Percentiles rank a stretch among this genome's conserved stretches.
Conservation (phyloP, 805 yeast species). For the Saccharomycodes ludwigii region DNA sequence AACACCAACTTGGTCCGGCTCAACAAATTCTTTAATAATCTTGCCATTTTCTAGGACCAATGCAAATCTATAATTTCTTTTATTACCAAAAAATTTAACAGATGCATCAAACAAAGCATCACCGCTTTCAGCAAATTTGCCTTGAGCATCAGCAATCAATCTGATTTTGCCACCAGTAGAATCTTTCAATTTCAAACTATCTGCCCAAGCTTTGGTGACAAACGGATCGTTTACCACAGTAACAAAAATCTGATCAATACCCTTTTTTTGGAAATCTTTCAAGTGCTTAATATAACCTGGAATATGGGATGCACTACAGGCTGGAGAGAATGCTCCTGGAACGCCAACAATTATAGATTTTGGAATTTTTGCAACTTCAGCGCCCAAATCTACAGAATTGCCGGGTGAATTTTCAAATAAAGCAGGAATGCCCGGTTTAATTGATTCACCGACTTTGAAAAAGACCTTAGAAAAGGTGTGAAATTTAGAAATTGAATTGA, state of each 20-base stretch:
- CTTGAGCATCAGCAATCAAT: constrained; percentile 72
- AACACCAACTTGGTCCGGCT: constrained; percentile 71
- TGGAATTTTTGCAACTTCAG: constrained; percentile 29
- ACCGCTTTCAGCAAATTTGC: constrained; percentile 52
- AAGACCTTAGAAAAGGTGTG: constrained; percentile 3
- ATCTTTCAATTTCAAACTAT: constrained; percentile 26
- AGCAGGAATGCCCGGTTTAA: constrained; percentile 44
- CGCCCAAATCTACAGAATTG: constrained; percentile 42
- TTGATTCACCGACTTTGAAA: constrained; percentile 43
- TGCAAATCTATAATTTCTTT: constrained; percentile 66
- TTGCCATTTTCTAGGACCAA: constrained; percentile 63
- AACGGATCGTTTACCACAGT: constrained; percentile 81
- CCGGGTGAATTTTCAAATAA: constrained; percentile 54
- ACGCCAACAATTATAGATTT: constrained; percentile 49
- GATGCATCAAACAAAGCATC: constrained; percentile 63
- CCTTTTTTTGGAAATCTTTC: constrained; percentile 46
- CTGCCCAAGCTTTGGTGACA: constrained; percentile 73
- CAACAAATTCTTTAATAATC: constrained; percentile 54
- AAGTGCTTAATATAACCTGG: constrained; percentile 50
- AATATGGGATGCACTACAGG: constrained; percentile 60
- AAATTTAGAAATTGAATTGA: constrained; percentile 3
- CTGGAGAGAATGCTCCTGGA: constrained; percentile 84
- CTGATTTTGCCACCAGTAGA: constrained; percentile 18
- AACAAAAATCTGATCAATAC: constrained; percentile 48
- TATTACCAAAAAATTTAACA: constrained; percentile 59